Conservation (phyloP, 345 rosid species). For the Rhizophora apiculata region DNA sequence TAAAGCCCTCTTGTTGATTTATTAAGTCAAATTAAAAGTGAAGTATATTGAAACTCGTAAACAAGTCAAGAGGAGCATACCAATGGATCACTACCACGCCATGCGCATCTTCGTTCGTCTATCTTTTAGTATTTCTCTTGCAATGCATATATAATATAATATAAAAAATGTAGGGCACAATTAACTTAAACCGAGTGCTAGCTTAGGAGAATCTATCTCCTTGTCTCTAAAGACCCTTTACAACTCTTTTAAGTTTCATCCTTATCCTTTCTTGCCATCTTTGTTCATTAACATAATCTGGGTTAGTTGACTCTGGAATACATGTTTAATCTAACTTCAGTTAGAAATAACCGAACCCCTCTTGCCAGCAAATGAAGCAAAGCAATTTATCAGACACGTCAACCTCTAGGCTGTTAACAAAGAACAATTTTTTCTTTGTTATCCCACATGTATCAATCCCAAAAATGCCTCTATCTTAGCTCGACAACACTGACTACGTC, state of each 20-base stretch:
- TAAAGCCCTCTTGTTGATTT: constrained; percentile 11
- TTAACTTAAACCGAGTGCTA: constrained; percentile 21
- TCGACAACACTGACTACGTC: too few species aligned
- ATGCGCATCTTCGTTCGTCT: constrained; percentile 36
- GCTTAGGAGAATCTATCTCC: constrained; percentile 28
- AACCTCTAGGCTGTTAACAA: not conserved
- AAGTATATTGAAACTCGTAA: constrained; percentile 26
- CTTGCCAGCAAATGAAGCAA: not conserved
- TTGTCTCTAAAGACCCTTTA: constrained; percentile 2
- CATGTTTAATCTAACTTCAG: constrained; percentile 18
- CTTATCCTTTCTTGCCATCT: constrained; percentile 44
- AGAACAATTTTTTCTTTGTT: too few species aligned
- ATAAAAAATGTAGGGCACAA: constrained; percentile 16
- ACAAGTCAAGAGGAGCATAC: constrained; percentile 34
- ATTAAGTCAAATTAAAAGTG: constrained; percentile 9
- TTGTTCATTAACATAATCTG: constrained; percentile 18
- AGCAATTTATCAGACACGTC: not conserved
- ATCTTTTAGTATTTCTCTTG: not conserved
- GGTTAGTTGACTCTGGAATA: constrained; percentile 26
- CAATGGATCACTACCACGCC: constrained; percentile 39
- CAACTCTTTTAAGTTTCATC: constrained; percentile 26
- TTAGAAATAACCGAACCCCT: constrained; percentile 17
- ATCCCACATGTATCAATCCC: too few species aligned
- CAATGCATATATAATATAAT: constrained; percentile 1
- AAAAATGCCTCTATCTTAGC: too few species aligned